Base-by-base conservation (phyloP, 176 grass and related monocot genomes). In the Paspalum vaginatum region DNA sequence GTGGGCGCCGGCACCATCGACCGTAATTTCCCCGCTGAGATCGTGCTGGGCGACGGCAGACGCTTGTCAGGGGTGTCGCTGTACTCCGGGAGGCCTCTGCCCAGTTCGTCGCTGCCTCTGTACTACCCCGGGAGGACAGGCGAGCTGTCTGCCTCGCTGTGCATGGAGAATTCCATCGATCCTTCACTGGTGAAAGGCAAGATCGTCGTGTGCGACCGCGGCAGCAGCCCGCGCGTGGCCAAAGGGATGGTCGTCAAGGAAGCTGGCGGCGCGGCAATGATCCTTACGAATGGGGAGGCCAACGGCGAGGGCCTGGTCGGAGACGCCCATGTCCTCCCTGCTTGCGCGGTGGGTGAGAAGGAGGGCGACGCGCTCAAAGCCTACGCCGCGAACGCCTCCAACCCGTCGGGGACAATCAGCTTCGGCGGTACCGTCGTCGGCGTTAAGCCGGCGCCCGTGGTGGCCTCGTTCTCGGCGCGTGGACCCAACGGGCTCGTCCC, bases 81-180 rank as follows among this genome's bases (percentile, higher is more conserved):
- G 2, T 98, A 98, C 86, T 90, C 95, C 20, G 95, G 95, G 14
- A 89, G 89, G 81, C 83, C 83, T 6, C 67, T 95, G 9, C 12
- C 42, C 4, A 85, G 72, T 26, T 79, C 75, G 0, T 89, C 90
- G 84, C 12, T 93, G 50, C 85, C 88, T 7, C 12, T 98, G 8
- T 91, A 88, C 39, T 98, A 98, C 71, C 95, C 95, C 0, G 95
- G 95, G 24, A 74, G 72, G 24, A 53, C 86, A 2, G 84, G 90
- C 5, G 90, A 88, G 58, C 61, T 98, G 21, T 93, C 95, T 0
- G 90, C 92, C 8, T 93, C 95, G 1, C 81, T 98, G 38, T 98
- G 95, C 86, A 93, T 95, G 95, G 95, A 98, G 42, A 98, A 95
- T 75, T 98, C 95, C 38, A 87, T 98, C 56, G 92, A 98, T 46